Conservation (phyloP, 192 early-diverging fungal genomes). For the Cladochytrium replicatum region DNA sequence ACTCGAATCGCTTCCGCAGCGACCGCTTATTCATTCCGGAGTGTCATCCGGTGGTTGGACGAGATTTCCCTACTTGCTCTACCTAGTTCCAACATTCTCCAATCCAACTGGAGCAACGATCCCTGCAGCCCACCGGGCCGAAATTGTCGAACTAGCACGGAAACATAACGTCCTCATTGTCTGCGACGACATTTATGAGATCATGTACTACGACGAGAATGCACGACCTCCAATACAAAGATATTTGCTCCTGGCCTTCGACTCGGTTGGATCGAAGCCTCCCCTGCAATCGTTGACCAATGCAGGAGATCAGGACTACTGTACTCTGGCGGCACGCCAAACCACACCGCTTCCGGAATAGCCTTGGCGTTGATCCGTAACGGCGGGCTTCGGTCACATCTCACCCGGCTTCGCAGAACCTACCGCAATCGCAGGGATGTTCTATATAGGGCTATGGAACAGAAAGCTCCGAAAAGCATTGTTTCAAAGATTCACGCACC, state of each 20-base stretch:
- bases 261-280: conserved; percentile 37
- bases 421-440: conserved; percentile 11
- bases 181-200: conserved; percentile 38
- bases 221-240: too few species aligned
- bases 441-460: conserved; percentile 9
- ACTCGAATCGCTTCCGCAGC: too few species aligned
- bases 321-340: conserved; percentile 22
- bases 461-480: conserved; percentile 11
- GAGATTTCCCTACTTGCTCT: conserved; percentile 30
- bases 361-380: not conserved
- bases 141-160: conserved; percentile 21
- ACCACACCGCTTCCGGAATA: conserved; percentile 6
- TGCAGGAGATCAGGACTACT: conserved; percentile 10
- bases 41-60: too few species aligned
- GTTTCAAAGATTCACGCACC: conserved; percentile 5
- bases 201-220: conserved; percentile 15
- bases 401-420: conserved; percentile 6
- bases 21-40: too few species aligned
- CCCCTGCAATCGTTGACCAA: conserved; percentile 12
- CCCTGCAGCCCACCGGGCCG: not conserved
- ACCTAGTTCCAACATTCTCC: conserved; percentile 32
- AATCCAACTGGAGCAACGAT: conserved; percentile 31
- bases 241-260: conserved; percentile 31
- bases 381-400: conserved; percentile 9
- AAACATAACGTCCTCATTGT: conserved; percentile 31